phyloP scores from a whole-genome alignment of 2,329 filamentous ascomycete genomes.

The Ophiocordyceps australis region DNA sequence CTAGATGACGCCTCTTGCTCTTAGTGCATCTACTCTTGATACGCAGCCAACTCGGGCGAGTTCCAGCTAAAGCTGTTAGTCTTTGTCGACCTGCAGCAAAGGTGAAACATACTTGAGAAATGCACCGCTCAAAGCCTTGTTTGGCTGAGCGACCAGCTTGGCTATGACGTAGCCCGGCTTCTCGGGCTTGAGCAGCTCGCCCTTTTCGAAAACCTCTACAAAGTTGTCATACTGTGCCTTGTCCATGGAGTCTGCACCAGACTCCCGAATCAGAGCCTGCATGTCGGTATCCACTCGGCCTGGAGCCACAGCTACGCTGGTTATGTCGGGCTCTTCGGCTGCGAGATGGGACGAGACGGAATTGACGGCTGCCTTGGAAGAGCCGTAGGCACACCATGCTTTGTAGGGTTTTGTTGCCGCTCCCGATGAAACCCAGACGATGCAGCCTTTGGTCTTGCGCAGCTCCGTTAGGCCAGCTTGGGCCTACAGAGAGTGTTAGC shows the following conservation, averaged over 20 bases:
- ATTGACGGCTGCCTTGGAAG: conserved; percentile 70
- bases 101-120: conserved; percentile 43
- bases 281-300: conserved; percentile 80
- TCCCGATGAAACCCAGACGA: conserved; percentile 67
- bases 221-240: conserved; percentile 48
- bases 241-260: conserved; percentile 29
- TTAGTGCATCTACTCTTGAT: too few relatives aligned
- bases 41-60: conserved; percentile 28
- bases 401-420: conserved; percentile 48
- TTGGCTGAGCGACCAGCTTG: conserved; percentile 48
- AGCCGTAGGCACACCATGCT: conserved; percentile 67
- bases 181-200: conserved; percentile 61
- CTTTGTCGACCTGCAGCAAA: background rate
- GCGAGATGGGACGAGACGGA: conserved; percentile 57
- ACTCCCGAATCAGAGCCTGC: conserved; percentile 64
- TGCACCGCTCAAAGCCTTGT: conserved; percentile 53
- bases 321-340: conserved; percentile 61
- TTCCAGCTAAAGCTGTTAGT: conserved; percentile 16
- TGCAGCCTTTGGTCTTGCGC: conserved; percentile 47
- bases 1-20: too few relatives aligned
- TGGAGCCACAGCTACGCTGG: conserved; percentile 53
- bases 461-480: conserved; percentile 54
- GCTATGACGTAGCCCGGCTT: conserved; percentile 79
- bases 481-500: conserved; percentile 26
- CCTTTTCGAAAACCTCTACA: conserved; percentile 46